Base-by-base conservation (phyloP, 768 basidiomycete species). In the Leccinum barrowsii region DNA sequence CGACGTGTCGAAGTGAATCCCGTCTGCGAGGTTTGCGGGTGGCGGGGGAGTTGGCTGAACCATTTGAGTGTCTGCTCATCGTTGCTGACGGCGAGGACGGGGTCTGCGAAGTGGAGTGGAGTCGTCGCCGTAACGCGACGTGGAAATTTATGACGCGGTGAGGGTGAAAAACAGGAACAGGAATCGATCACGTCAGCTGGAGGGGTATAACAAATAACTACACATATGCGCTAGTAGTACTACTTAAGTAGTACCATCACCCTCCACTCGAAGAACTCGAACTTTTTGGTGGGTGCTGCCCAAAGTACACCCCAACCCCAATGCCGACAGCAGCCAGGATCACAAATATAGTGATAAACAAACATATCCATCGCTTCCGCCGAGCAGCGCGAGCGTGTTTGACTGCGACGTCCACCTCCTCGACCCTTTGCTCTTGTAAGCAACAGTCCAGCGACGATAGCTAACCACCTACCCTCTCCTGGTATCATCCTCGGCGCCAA, bases 281-380 rank as follows among this genome's bases (percentile, higher is more conserved):
- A 15, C 48, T 40, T 7, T 40, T 58, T 2, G 59, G 40, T 4
- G 51, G 56, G 17, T 64, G 26, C 34, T 65, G 7, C 28, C 56
- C 42, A 62, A 66, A 74, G 55, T 73, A 66, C 21, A 73, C 71
- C 17, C 67, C 71, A 28, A 73, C 59, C 0, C 71, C 71, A 32
- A 73, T 63, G 4, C 63, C 71, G 15, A 68, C 61, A 48, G 64
- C 71, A 1, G 77, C 90, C 50, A 90, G 71, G 61, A 89, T 78
- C 54, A 88, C 73, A 56, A 85, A 59, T 26, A 92, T 59, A 54
- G 79, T 70, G 52, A 90, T 76, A 65, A 80, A 75, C 72, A 94
- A 92, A 73, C 90, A 94, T 75, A 89, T 89, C 89, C 89, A 92
- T 59, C 92, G 85, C 75, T 87, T 92, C 67, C 83, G 85, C 58